Evolutionary conservation across 345 rosid species (phyloP).

Genomic region (Eutrema japonicum): DNA sequence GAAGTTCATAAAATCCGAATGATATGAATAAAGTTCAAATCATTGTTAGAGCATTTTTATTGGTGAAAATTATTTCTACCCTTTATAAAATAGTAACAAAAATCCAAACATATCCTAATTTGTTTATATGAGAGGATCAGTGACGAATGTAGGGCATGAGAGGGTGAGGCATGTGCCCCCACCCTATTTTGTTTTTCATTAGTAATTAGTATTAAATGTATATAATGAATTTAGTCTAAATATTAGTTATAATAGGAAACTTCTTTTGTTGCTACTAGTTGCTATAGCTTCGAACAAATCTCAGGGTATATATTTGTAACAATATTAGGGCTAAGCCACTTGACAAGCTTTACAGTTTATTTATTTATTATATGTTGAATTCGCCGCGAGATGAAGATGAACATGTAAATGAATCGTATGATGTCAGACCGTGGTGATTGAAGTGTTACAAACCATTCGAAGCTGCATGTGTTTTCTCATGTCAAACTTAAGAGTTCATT

Average conservation of each 20-base stretch:
- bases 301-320: neutral
- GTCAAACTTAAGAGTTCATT: neutral
- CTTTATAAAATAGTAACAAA: neutral
- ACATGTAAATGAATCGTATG: neutral
- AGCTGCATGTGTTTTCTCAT: neutral
- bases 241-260: neutral
- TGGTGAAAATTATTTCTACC: neutral
- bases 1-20: conserved; percentile 7
- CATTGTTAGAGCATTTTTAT: neutral
- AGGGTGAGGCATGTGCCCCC: too few relatives aligned
- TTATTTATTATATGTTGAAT: neutral
- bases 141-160: too few relatives aligned
- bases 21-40: neutral
- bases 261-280: neutral
- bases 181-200: too few relatives aligned
- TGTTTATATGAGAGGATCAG: neutral
- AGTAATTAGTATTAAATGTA: too few relatives aligned
- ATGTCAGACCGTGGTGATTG: too few relatives aligned
- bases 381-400: neutral
- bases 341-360: neutral
- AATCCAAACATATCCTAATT: neutral
- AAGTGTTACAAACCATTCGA: neutral
- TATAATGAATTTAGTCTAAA: too few relatives aligned
- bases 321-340: neutral
- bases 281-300: neutral